phyloP scores from a whole-genome alignment of 176 grass and related monocot species.

The Carex myosuroides region DNA sequence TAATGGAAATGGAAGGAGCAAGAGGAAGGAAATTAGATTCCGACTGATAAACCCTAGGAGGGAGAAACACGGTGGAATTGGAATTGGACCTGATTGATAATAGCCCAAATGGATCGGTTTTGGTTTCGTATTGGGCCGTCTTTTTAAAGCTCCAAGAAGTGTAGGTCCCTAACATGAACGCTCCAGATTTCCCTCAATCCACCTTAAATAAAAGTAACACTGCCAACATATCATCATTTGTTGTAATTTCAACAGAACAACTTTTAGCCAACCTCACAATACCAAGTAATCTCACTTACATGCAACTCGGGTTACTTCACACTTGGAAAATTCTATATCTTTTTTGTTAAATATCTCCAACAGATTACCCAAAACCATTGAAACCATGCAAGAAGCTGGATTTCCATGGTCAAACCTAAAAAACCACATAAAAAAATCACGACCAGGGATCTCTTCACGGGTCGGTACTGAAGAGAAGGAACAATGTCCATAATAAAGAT shows the following conservation, averaged over 20 bases:
- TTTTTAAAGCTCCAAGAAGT: no score
- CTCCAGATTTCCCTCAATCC: conserved; percentile 3
- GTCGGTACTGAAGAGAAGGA: conserved; percentile 14
- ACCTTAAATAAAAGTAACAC: conserved; percentile 12
- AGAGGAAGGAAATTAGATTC: no score
- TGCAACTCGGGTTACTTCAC: conserved; percentile 40
- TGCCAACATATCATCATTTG: not conserved
- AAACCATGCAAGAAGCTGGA: conserved; percentile 58
- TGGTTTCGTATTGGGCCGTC: no score
- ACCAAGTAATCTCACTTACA: conserved; percentile 19
- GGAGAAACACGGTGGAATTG: no score
- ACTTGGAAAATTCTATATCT: conserved; percentile 62
- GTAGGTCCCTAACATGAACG: conserved; percentile 27
- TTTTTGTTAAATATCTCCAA: conserved; percentile 24
- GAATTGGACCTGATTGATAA: no score
- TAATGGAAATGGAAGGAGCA: no score
- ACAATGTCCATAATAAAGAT: conserved; percentile 46
- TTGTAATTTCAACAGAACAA: not conserved
- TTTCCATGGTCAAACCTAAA: conserved; percentile 60
- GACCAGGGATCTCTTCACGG: conserved; percentile 15
- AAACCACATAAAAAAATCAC: not conserved
- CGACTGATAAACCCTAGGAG: no score
- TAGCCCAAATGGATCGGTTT: no score
- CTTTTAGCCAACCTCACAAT: conserved; percentile 18
- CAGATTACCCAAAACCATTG: conserved; percentile 55